Evolutionary conservation across 306 rosid genomes (phyloP), one percentile per base, ranked within the genome.

Genomic region (Rubus idaeus): DNA sequence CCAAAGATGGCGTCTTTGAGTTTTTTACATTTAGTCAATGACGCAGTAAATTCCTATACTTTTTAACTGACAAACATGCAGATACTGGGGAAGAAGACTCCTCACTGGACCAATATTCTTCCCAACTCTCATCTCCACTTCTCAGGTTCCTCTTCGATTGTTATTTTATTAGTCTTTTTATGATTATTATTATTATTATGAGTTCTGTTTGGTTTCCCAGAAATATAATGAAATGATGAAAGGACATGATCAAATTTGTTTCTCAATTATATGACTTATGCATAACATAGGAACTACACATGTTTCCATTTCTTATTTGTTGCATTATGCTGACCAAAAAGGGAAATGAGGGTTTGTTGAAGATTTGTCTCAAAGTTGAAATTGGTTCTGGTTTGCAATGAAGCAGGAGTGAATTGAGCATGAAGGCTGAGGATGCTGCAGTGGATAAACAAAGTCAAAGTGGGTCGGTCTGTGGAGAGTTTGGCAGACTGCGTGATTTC

Each of bases 391-490:
- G 30, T 63, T 84, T 83, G 74, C 67, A 72, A 77, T 87, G 76
- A 73, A 66, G 70, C 79, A 88, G 96, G 80, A 82, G 83, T 76
- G 64, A 11, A 30, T 35, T 66, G 16, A 75, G 81, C 71, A 46
- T 79, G 90, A 71, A 83, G 78, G 77, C 50, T 82, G 80, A 84
- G 78, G 82, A 70, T 62, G 80, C 71, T 70, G 18, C 39, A 1
- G 72, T 47, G 23, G 68, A 79, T 51, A 80, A 45, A 77, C 75
- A 68, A 51, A 81, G 77, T 55, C 75, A 61, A 52, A 81, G 77
- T 55, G 79, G 23, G 26, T 51, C 68, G 51, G 62, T 40, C 49
- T 75, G 16, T 53, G 68, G 52, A 69, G 80, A 81, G 63, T 10
- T 46, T 52, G 74, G 52, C 39, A 78, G 76, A 73, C 71, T 67